Conservation (phyloP, 495 filamentous ascomycete species). For the Talaromyces wortmannii region DNA sequence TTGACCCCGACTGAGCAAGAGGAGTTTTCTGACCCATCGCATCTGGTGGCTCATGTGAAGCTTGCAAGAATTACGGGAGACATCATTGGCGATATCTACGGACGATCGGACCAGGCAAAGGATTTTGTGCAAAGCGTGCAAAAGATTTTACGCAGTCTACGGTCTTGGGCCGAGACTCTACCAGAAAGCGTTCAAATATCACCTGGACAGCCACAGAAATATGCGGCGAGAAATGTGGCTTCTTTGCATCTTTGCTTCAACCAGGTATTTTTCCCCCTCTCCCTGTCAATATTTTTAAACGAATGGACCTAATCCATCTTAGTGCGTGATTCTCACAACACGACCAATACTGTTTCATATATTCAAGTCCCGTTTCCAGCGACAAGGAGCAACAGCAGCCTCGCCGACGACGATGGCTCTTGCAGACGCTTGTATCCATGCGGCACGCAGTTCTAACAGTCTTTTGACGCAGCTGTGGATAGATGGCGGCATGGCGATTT, state of each 20-base stretch:
- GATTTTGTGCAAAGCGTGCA: constrained; percentile 19
- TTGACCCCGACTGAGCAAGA: constrained; percentile 10
- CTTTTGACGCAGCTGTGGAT: constrained; percentile 16
- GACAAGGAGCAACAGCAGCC: constrained; percentile 2
- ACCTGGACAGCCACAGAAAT: constrained; percentile 5
- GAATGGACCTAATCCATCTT: not conserved
- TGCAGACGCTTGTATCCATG: constrained; percentile 20
- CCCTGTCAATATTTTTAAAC: not conserved
- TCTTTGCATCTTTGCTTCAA: constrained; percentile 20
- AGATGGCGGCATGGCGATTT: constrained; percentile 15
- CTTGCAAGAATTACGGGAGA: constrained; percentile 17
- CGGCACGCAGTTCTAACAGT: constrained; percentile 13
- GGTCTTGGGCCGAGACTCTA: constrained; percentile 15
- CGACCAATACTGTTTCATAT: constrained; percentile 18
- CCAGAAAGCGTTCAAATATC: constrained; percentile 9
- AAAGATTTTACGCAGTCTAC: constrained; percentile 13
- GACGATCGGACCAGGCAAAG: constrained; percentile 10
- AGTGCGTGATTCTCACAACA: constrained; percentile 18
- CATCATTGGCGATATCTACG: constrained; percentile 19
- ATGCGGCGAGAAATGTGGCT: constrained; percentile 8
- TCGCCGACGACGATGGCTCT: constrained; percentile 14
- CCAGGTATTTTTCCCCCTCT: constrained; percentile 1
- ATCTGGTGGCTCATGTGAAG: constrained; percentile 14
- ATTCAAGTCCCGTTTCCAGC: constrained; percentile 15
- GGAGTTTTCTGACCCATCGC: constrained; percentile 16